phyloP scores from a whole-genome alignment of 176 grass and related monocot genomes.

The Pharus latifolius region DNA sequence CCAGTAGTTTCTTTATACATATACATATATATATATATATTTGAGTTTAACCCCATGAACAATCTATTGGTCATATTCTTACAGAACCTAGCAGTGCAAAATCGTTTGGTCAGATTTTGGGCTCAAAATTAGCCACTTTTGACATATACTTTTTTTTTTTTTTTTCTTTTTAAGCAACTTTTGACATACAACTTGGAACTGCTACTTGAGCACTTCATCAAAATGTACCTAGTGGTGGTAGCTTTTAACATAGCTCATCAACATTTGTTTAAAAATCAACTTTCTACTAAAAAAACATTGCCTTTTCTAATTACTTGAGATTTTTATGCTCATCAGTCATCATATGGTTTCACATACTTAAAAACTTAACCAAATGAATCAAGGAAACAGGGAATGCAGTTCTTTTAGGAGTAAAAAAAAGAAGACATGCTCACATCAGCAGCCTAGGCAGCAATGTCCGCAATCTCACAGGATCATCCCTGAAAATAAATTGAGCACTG shows the following conservation, averaged over 20 bases:
- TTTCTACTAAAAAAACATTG: not conserved
- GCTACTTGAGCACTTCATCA: slow-evolving; percentile 10
- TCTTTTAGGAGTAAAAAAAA: not conserved
- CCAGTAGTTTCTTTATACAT: too few species aligned
- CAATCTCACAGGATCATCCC: not conserved
- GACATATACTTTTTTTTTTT: too few species aligned
- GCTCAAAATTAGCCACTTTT: too few species aligned
- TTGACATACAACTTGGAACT: too few species aligned
- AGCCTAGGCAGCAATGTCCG: not conserved
- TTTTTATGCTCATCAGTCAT: not conserved
- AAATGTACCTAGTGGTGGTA: not conserved
- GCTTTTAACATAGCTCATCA: not conserved
- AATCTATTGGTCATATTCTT: too few species aligned
- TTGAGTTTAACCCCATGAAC: too few species aligned
- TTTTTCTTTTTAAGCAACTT: too few species aligned
- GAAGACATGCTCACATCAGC: not conserved
- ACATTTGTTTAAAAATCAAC: not conserved
- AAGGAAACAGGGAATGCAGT: not conserved
- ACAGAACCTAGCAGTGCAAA: too few species aligned
- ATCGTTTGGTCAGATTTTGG: too few species aligned
- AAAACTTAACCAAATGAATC: not conserved
- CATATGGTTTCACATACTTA: not conserved
- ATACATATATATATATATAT: too few species aligned
- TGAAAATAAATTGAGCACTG: not conserved
- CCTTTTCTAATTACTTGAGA: too few species aligned